Evolutionary conservation across 2,329 filamentous ascomycete species (phyloP).

Genomic region (Botrytis pseudocinerea): DNA sequence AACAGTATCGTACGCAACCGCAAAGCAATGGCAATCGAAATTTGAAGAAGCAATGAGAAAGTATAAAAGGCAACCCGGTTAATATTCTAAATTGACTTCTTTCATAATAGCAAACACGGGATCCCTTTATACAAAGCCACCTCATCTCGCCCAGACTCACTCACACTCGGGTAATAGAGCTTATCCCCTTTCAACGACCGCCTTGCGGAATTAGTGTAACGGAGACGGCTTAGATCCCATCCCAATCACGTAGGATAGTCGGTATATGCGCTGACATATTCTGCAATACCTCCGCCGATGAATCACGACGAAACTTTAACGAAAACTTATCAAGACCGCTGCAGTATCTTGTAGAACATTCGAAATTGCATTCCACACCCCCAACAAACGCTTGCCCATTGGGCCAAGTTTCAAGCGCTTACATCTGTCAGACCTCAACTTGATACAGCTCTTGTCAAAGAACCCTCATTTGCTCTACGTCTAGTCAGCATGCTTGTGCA

Average conservation of each 20-base stretch:
- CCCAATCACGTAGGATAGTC: neutral
- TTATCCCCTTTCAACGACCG: neutral
- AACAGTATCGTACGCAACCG: neutral
- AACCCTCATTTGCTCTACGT: neutral
- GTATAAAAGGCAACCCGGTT: neutral
- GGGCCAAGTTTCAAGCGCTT: neutral
- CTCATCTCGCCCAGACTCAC: neutral
- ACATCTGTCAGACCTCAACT: neutral
- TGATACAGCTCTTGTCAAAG: neutral
- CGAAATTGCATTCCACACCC: neutral
- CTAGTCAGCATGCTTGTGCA: neutral
- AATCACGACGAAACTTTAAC: neutral
- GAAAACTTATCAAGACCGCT: too few relatives aligned
- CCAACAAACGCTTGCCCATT: neutral
- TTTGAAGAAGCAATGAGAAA: neutral
- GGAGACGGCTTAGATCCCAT: neutral
- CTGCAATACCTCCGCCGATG: neutral
- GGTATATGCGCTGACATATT: neutral
- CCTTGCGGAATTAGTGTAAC: neutral
- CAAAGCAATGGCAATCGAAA: neutral
- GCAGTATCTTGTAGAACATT: neutral
- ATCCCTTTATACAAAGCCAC: constrained; percentile 3
- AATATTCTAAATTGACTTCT: neutral
- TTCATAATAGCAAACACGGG: neutral
- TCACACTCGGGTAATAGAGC: neutral